Conservation (phyloP, 192 early-diverging fungal species). For the Thamnidium elegans region DNA sequence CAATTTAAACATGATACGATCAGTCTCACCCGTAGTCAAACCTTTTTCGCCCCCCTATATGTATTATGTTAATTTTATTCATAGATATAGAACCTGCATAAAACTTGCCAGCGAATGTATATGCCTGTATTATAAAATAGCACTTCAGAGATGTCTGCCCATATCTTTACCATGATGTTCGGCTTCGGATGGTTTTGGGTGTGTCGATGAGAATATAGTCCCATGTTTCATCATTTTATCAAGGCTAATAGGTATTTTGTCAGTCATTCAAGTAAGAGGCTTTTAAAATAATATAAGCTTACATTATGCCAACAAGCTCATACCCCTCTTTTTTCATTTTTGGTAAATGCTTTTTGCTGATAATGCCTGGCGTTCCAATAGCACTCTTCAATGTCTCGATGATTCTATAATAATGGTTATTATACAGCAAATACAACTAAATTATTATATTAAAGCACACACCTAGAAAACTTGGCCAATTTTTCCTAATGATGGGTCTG, state of each 20-base stretch:
- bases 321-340: not conserved
- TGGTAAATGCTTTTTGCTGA: not conserved
- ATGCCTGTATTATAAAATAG: not conserved
- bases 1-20: not conserved
- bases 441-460: not conserved
- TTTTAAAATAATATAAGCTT: constrained; percentile 3
- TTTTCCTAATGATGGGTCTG: not conserved
- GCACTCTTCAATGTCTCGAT: not conserved
- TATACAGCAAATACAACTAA: not conserved
- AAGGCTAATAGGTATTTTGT: not conserved
- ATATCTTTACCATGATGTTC: not conserved
- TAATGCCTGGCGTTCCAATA: not conserved
- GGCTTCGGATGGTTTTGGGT: not conserved
- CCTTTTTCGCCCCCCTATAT: not conserved
- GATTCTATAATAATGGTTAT: not conserved
- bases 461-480: not conserved
- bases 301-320: not conserved
- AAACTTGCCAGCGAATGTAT: constrained; percentile 1
- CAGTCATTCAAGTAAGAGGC: not conserved
- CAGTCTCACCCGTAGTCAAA: not conserved
- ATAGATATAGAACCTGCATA: not conserved
- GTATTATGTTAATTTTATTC: not conserved
- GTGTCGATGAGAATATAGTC: not conserved
- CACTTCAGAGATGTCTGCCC: not conserved
- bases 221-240: not conserved